Conservation (phyloP, 352 stramenopile species). For the Phytophthora chlamydospora region DNA sequence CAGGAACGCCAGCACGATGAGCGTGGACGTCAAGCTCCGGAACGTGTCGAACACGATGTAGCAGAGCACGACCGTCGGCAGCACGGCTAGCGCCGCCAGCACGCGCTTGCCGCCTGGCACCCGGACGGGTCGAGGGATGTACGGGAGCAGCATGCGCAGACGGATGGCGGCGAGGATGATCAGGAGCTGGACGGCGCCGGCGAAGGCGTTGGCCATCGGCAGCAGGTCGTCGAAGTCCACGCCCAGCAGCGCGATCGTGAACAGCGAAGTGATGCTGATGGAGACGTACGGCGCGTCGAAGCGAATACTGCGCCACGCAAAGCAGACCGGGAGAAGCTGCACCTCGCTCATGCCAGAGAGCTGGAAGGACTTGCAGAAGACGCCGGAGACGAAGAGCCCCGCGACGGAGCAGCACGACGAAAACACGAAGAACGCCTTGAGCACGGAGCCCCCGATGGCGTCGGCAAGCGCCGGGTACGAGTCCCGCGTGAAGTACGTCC, state of each 20-base stretch:
- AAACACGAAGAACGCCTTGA: constrained; percentile 87
- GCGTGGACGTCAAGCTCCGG: constrained; percentile 26
- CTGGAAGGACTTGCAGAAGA: constrained; percentile 91
- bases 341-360: constrained; percentile 78
- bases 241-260: constrained; percentile 43
- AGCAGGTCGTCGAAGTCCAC: constrained; percentile 71
- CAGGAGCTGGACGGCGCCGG: constrained; percentile 80
- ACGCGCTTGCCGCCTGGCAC: constrained; percentile 37
- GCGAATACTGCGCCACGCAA: constrained; percentile 57
- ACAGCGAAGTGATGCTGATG: constrained; percentile 40
- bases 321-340: constrained; percentile 78
- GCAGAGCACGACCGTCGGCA: constrained; percentile 33
- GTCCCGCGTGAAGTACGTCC: constrained; percentile 87
- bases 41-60: constrained; percentile 48
- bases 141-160: constrained; percentile 70
- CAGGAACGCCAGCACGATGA: constrained; percentile 49
- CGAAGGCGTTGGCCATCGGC: constrained; percentile 91
- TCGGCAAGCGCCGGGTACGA: constrained; percentile 88
- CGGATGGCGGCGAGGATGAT: constrained; percentile 91
- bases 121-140: constrained; percentile 64
- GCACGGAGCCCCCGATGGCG: constrained; percentile 78
- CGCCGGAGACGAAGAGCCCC: constrained; percentile 91
- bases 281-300: constrained; percentile 54
- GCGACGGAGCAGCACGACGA: constrained; percentile 82
- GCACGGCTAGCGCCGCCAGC: constrained; percentile 26